Base-by-base conservation (phyloP, 2,329 filamentous ascomycete genomes). In the Claviceps digitariae region DNA sequence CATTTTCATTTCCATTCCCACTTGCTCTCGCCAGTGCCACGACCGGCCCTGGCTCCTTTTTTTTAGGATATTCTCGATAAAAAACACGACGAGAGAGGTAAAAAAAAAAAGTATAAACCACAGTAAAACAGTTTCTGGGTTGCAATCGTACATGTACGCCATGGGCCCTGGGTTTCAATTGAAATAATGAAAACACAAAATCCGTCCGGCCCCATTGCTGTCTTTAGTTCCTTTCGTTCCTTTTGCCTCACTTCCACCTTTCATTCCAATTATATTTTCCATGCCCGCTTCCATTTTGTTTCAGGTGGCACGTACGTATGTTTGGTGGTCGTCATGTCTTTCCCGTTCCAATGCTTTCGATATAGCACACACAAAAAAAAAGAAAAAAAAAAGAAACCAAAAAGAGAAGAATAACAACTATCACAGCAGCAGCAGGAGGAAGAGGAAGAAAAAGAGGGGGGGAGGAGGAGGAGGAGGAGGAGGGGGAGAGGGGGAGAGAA, bases 101-200 rank as follows among this genome's bases (percentile, higher is more conserved):
- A 38, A 51, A 31, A 61, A 63, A 59, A 60, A 36, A 48, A 20
- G 12, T 29, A 27, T 56, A 50, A 51, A 50, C 56, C 56, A 56
- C 51, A 47, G 31, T 47, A 52, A 55, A 55, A 59, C 54, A 58
- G 55, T 56, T 50, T 48, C 21, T 50, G 46, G 49, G 48, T 50
- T 47, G 65, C 64, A 66, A 68, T 68, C 63, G 66, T 68, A 68
- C 66, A 68, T 61, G 59, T 66, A 65, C 63, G 64, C 52, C 63
- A 55, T 57, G 56, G 55, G 55, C 53, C 55, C 52, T 54, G 59
- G 31, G 38, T 47, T 54, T 49, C 34, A 54, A 52, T 54, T 49
- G 31, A 46, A 46, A 45, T 8, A 47, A 51, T 45, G 41, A 52
- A 54, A 56, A 54, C 51, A 50, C 52, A 54, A 51, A 52, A 52